Evolutionary conservation across 768 basidiomycete genomes (phyloP).

Genomic region (Suillus weaverae): DNA sequence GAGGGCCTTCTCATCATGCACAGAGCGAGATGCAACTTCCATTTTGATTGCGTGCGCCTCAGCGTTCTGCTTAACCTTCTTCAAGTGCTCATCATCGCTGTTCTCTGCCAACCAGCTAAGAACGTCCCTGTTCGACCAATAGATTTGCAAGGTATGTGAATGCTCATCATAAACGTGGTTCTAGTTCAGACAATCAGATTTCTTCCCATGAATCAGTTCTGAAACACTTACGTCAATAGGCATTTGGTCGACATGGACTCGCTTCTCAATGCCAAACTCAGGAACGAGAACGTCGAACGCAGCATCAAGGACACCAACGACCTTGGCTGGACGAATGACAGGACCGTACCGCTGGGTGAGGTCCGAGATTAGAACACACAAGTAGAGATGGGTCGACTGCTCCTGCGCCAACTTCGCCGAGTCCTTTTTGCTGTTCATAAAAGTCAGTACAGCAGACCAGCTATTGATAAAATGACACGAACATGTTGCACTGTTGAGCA

Average conservation of each 20-base stretch:
- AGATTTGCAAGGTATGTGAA: slow-evolving; percentile 86
- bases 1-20: slow-evolving; percentile 83
- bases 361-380: slow-evolving; percentile 92
- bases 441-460: slow-evolving; percentile 7
- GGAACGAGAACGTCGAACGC: slow-evolving; percentile 96
- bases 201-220: neutral
- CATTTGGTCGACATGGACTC: slow-evolving; percentile 99
- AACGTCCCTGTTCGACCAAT: slow-evolving; percentile 95
- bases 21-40: slow-evolving; percentile 84
- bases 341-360: slow-evolving; percentile 94
- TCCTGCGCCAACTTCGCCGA: slow-evolving; percentile 92
- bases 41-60: slow-evolving; percentile 90
- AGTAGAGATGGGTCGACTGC: slow-evolving; percentile 92
- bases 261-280: slow-evolving; percentile 98
- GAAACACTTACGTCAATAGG: slow-evolving; percentile 79
- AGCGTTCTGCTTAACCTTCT: slow-evolving; percentile 90
- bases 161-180: slow-evolving; percentile 98
- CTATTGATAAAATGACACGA: slow-evolving; percentile 25
- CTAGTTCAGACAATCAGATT: slow-evolving; percentile 41
- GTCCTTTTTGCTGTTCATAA: slow-evolving; percentile 71
- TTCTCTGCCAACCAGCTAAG: slow-evolving; percentile 94
- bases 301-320: slow-evolving; percentile 94
- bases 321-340: slow-evolving; percentile 92
- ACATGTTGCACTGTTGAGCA: slow-evolving; percentile 98
- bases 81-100: slow-evolving; percentile 93